Evolutionary conservation across 768 basidiomycete species (phyloP).

Genomic region (Hortiboletus flavorubellus): DNA sequence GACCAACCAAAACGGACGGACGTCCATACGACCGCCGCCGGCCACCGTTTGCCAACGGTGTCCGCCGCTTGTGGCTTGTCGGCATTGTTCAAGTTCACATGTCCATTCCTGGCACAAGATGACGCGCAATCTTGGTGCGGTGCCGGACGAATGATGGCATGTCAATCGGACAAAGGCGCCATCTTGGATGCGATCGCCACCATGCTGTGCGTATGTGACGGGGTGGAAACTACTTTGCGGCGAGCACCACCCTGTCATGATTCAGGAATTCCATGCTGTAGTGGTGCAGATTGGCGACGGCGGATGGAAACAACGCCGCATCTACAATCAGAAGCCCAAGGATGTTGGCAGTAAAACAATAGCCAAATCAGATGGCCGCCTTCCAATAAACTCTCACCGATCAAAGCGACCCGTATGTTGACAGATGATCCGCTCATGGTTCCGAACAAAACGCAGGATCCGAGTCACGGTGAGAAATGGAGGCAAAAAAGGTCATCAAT

Average conservation of each 20-base stretch:
- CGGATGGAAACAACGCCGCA: background rate
- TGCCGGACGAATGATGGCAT: slow-evolving; percentile 1
- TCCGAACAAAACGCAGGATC: slow-evolving; percentile 1
- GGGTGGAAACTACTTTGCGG: slow-evolving; percentile 2
- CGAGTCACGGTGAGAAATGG: slow-evolving; percentile 2
- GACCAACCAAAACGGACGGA: background rate
- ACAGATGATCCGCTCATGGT: slow-evolving; percentile 10
- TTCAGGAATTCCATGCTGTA: background rate
- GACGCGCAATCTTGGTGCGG: background rate
- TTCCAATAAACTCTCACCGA: background rate
- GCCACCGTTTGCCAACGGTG: background rate
- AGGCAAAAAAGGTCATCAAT: slow-evolving; percentile 17
- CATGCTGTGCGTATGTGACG: slow-evolving; percentile 8
- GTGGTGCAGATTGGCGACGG: background rate
- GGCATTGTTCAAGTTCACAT: background rate
- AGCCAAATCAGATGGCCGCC: background rate
- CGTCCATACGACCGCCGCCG: background rate
- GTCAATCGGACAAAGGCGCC: background rate
- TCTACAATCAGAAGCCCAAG: background rate
- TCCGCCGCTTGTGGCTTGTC: background rate
- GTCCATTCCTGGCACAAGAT: background rate
- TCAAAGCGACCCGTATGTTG: background rate
- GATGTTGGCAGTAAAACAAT: background rate
- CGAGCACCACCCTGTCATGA: background rate
- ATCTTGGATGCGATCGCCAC: background rate